Evolutionary conservation across 2,329 filamentous ascomycete genomes (phyloP).

Genomic region (Chaetomium sp.): DNA sequence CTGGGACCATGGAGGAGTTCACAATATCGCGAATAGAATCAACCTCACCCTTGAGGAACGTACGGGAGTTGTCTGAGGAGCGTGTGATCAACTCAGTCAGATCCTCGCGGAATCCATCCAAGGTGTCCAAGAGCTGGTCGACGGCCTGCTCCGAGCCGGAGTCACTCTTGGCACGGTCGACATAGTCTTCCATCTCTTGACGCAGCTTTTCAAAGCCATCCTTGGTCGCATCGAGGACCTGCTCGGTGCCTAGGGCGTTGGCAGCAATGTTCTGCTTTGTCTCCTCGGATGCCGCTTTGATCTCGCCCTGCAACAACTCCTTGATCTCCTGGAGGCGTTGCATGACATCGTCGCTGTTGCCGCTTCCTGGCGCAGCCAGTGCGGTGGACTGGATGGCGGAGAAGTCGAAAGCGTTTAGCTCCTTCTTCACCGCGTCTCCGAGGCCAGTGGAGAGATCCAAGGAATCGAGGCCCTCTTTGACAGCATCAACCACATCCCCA

Average conservation of each 20-base stretch:
- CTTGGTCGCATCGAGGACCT: conserved; percentile 80
- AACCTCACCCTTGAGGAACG: conserved; percentile 74
- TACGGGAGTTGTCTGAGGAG: conserved; percentile 46
- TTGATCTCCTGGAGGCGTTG: conserved; percentile 59
- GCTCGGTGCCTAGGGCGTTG: conserved; percentile 76
- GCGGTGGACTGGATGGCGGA: conserved; percentile 17
- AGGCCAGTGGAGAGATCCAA: conserved; percentile 9
- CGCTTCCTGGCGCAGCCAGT: conserved; percentile 35
- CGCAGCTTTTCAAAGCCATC: conserved; percentile 80
- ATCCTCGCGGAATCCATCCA: conserved; percentile 62
- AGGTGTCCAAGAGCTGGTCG: conserved; percentile 56
- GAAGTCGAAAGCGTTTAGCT: conserved; percentile 29
- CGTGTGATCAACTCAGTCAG: conserved; percentile 55
- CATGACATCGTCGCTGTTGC: conserved; percentile 43
- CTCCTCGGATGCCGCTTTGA: conserved; percentile 54
- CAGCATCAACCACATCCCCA: conserved; percentile 20
- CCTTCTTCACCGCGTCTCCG: conserved; percentile 14
- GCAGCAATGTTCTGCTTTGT: conserved; percentile 73
- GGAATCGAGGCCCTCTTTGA: conserved; percentile 16
- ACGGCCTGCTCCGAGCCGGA: conserved; percentile 73
- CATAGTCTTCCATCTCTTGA: conserved; percentile 71
- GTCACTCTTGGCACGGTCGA: conserved; percentile 63
- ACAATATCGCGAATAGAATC: conserved; percentile 75
- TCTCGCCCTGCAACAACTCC: conserved; percentile 52
- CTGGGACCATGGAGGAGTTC: conserved; percentile 60